These are phyloP conservation scores for Pharnaceum exiguum DNA, from an alignment of 148 eudicot genomes.

Conservation along the genomic window DNA sequence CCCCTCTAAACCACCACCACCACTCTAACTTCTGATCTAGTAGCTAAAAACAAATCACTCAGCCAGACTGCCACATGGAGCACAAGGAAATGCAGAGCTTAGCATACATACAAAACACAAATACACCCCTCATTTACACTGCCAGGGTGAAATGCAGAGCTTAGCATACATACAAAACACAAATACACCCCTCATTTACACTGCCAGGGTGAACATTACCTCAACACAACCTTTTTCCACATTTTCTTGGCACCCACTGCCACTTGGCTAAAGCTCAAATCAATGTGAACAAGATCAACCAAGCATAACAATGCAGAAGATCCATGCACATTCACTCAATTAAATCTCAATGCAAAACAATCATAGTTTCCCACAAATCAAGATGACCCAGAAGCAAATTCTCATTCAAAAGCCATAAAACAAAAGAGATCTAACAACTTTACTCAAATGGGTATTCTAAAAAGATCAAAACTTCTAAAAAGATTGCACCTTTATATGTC, in stretches of 20 bases:
- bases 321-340: neutral
- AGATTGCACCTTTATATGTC: no score
- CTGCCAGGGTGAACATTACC: neutral
- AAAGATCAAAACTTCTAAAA: slow-evolving; percentile 9
- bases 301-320: no score
- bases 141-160: neutral
- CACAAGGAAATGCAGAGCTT: neutral
- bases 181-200: neutral
- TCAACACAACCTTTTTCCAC: neutral
- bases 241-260: neutral
- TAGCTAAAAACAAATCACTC: no score
- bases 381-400: neutral
- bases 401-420: neutral
- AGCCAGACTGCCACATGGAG: neutral
- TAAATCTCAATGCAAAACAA: neutral
- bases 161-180: neutral
- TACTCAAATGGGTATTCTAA: slow-evolving; percentile 11
- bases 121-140: neutral
- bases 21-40: neutral
- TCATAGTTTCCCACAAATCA: slow-evolving; percentile 5
- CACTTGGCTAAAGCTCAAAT: neutral
- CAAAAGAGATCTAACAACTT: slow-evolving; percentile 17
- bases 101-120: neutral
- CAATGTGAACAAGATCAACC: no score
- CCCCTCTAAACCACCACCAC: neutral